Evolutionary conservation across 2,329 filamentous ascomycete species (phyloP), one percentile per base, ranked within the genome.

Genomic region (Epichloe sp.): DNA sequence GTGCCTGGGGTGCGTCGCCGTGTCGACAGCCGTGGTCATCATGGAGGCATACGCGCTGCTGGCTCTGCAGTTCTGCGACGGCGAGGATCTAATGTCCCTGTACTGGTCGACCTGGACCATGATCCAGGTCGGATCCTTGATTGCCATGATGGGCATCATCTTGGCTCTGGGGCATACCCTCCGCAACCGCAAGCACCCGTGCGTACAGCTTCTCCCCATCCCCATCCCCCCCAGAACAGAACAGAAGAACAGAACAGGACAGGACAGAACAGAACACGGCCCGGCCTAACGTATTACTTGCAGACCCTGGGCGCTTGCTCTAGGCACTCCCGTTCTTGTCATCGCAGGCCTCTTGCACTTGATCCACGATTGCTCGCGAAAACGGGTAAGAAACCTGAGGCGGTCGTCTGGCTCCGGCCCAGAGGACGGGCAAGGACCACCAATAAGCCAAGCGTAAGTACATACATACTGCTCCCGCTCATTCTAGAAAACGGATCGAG

Each of bases 91-190:
- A 51, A 79, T 80, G 65, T 71, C 73, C 1, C 64, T 81, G 0
- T 80, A 79, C 62, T 81, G 78, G 78, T 74, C 77, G 0, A 79
- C 77, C 2, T 81, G 77, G 76, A 78, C 76, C 21, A 77, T 79
- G 70, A 66, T 79, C 5, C 78, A 81, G 57, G 65, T 80, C 2
- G 78, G 78, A 5, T 75, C 75, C 2, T 65, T 78, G 53, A 79
- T 80, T 37, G 78, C 78, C 52, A 78, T 80, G 58, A 60, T 74
- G 12, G 78, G 78, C 31, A 75, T 81, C 54, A 72, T 78, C 44
- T 64, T 81, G 3, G 71, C 77, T 38, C 63, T 79, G 26, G 68
- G 70, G 37, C 75, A 80, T 54, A 68, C 72, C 3, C 58, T 79
- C 8, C 67, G 68, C 38, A 68, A 76, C 40, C 65, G 72, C 47